Evolutionary conservation across 2,329 filamentous ascomycete species (phyloP).

Genomic region (Phaeosphaeriaceae sp.): DNA sequence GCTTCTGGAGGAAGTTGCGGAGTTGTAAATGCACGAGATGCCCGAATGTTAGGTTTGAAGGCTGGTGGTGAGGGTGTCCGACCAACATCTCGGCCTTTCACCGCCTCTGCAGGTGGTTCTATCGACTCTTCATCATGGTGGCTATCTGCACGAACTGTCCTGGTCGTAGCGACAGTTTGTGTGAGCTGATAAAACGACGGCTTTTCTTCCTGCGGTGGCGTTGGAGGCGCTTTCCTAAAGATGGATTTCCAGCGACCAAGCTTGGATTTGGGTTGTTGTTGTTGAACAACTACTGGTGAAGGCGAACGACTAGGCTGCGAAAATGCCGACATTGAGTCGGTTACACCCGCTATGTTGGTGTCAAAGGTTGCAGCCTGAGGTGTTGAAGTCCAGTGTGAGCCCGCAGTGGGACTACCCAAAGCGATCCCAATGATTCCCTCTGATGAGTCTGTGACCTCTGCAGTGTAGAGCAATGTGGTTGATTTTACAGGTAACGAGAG

Average conservation of each 20-base stretch:
- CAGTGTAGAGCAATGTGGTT: constrained; percentile 39
- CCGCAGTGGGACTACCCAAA: constrained; percentile 46
- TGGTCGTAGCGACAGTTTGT: constrained; percentile 23
- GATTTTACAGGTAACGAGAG: constrained; percentile 38
- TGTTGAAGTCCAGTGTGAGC: constrained; percentile 36
- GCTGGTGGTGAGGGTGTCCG: constrained; percentile 31
- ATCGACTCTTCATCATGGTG: constrained; percentile 38
- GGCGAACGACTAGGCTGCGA: constrained; percentile 11
- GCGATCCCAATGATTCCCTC: constrained; percentile 48
- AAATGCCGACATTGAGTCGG: constrained; percentile 17
- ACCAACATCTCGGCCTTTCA: constrained; percentile 24
- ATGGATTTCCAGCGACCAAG: constrained; percentile 49
- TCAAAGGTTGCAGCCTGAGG: constrained; percentile 24
- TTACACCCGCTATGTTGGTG: constrained; percentile 3
- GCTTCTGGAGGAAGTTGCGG: constrained; percentile 16
- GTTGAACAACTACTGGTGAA: constrained; percentile 12
- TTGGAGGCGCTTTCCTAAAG: constrained; percentile 41
- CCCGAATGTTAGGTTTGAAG: constrained; percentile 39
- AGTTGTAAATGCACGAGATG: constrained; percentile 33
- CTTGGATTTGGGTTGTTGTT: constrained; percentile 40
- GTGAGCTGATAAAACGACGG: constrained; percentile 46
- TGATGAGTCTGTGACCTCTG: constrained; percentile 33
- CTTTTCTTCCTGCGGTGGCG: constrained; percentile 29
- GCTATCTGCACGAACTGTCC: constrained; percentile 36
- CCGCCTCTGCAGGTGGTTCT: constrained; percentile 19